Conservation (phyloP, 2,329 filamentous ascomycete genomes). For the Harringtonia aguacate region DNA sequence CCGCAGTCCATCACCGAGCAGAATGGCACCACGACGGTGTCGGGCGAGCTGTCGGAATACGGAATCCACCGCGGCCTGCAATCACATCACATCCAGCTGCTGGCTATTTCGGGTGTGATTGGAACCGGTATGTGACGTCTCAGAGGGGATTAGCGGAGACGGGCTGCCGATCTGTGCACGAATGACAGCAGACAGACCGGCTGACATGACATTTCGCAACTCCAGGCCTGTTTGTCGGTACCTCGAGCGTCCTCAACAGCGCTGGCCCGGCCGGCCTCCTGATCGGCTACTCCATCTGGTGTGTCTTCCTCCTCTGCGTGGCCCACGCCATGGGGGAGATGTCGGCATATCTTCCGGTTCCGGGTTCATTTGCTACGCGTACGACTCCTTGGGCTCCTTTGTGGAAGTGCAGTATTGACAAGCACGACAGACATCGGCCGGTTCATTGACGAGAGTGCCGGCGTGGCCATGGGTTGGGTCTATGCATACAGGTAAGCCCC, state of each 20-base stretch:
- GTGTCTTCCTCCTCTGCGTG: conserved; percentile 5
- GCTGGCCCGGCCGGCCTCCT: conserved; percentile 1
- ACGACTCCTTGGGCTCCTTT: neutral
- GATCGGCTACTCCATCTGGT: conserved; percentile 6
- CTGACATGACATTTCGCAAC: neutral
- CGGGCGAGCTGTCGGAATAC: conserved; percentile 2
- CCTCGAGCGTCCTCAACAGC: neutral
- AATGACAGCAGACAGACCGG: neutral
- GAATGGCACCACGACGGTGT: neutral
- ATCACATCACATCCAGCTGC: conserved; percentile 7
- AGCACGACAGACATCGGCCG: neutral
- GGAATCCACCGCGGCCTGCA: conserved; percentile 5
- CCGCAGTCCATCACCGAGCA: neutral
- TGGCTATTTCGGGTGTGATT: conserved; percentile 4
- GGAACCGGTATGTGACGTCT: neutral
- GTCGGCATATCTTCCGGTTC: conserved; percentile 5
- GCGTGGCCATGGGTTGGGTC: conserved; percentile 1
- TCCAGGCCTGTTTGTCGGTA: neutral
- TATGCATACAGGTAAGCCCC: neutral
- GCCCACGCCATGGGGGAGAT: conserved; percentile 8
- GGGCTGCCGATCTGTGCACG: neutral
- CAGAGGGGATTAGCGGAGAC: neutral
- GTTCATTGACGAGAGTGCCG: neutral
- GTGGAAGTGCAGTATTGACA: neutral
- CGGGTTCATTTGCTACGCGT: conserved; percentile 1